These are phyloP conservation scores for Chrysosporium keratinophilum DNA, from an alignment of 2,329 filamentous ascomycete genomes.

Conservation along the genomic window DNA sequence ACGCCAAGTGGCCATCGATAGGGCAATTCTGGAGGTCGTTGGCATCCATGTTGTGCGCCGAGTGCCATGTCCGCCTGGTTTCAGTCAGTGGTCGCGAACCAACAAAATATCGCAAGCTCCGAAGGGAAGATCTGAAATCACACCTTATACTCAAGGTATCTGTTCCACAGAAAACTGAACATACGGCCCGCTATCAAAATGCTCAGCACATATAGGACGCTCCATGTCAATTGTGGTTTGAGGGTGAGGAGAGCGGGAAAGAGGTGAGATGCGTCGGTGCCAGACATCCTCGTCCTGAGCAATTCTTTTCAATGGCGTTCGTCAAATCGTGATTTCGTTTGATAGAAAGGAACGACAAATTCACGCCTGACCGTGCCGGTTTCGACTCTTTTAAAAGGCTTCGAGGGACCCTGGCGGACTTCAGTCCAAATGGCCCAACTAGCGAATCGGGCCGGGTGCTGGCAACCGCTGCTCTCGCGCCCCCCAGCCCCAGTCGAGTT, in stretches of 20 bases:
- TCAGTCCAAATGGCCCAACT: background rate
- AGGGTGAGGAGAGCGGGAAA: background rate
- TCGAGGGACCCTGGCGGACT: background rate
- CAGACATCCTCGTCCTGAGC: background rate
- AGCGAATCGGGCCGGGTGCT: background rate
- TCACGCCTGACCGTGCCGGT: too few species aligned
- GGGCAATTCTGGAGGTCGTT: conserved; percentile 25
- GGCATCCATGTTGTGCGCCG: conserved; percentile 18
- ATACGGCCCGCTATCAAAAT: background rate
- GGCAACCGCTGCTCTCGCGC: background rate
- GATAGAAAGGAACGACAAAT: background rate
- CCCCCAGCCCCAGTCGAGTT: too few species aligned
- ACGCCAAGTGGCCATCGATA: conserved; percentile 29
- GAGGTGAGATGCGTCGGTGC: background rate
- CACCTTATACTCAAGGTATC: background rate
- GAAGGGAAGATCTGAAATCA: too few species aligned
- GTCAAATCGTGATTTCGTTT: background rate
- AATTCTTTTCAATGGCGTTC: background rate
- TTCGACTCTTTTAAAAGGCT: too few species aligned
- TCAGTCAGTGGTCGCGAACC: background rate
- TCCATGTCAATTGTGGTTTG: background rate
- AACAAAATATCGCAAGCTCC: too few species aligned
- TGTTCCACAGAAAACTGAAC: background rate
- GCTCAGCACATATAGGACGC: background rate
- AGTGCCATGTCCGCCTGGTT: background rate